A percentile compares a stretch with the other conserved stretches of the same genome.
Evolutionary conservation across 768 basidiomycete species (phyloP).

Genomic region (Lentinula lateritia): DNA sequence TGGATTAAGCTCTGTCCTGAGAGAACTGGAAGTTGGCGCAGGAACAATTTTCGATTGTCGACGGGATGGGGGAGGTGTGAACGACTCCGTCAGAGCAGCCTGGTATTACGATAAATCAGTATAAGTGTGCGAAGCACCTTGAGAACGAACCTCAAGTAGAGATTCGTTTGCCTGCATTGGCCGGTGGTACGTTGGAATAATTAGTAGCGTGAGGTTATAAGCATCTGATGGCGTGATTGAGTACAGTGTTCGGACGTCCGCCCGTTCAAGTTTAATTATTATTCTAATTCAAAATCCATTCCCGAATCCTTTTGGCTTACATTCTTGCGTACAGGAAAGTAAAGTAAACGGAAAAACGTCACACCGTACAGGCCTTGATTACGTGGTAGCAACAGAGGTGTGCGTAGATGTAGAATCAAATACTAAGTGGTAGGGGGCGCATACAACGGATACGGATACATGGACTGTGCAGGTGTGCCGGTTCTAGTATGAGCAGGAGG

Average conservation of each 20-base stretch:
- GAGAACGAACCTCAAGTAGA: constrained; percentile 12
- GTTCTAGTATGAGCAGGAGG: background rate
- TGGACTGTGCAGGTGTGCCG: background rate
- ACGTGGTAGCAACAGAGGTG: background rate
- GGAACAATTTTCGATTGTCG: constrained; percentile 15
- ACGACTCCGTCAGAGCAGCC: constrained; percentile 23
- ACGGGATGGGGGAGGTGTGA: constrained; percentile 24
- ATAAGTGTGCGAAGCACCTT: background rate
- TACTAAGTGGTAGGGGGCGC: background rate
- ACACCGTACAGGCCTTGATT: too few species aligned
- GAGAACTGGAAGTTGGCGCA: background rate
- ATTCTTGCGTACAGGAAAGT: too few species aligned
- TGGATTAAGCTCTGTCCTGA: constrained; percentile 2
- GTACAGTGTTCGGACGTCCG: too few species aligned
- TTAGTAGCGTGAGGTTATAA: background rate
- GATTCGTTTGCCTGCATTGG: constrained; percentile 1
- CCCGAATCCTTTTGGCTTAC: too few species aligned
- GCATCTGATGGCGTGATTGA: background rate
- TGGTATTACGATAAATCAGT: constrained; percentile 3
- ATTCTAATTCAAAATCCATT: too few species aligned
- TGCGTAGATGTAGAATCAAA: background rate
- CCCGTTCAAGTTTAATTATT: too few species aligned
- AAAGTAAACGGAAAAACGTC: too few species aligned
- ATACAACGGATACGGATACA: background rate
- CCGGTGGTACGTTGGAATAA: background rate